Evolutionary conservation across 352 stramenopile species (phyloP).

Genomic region (Phytopythium mirpurense): DNA sequence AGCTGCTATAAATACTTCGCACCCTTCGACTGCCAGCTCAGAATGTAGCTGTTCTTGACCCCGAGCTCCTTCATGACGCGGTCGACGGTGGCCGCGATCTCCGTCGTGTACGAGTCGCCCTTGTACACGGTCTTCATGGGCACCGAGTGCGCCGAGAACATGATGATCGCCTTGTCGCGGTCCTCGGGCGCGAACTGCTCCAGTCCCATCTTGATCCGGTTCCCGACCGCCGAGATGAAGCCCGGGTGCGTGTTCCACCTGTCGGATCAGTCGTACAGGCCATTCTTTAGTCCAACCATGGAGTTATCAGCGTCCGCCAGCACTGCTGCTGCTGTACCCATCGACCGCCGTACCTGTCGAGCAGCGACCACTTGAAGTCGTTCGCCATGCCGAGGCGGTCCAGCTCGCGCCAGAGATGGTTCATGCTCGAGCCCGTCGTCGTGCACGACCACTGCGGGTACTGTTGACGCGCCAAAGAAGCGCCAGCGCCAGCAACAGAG

Average conservation of each 20-base stretch:
- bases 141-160: slow-evolving; percentile 89
- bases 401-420: slow-evolving; percentile 83
- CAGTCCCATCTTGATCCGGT: slow-evolving; percentile 91
- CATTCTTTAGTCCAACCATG: too few relatives aligned
- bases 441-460: slow-evolving; percentile 99
- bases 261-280: slow-evolving; percentile 20
- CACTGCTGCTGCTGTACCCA: too few relatives aligned
- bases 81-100: slow-evolving; percentile 72
- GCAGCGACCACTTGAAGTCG: slow-evolving; percentile 80
- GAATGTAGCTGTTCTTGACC: slow-evolving; percentile 74
- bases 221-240: slow-evolving; percentile 92
- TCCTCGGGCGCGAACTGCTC: slow-evolving; percentile 88
- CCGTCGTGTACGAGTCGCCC: slow-evolving; percentile 84
- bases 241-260: slow-evolving; percentile 95
- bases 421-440: slow-evolving; percentile 95
- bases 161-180: slow-evolving; percentile 86
- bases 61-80: slow-evolving; percentile 69
- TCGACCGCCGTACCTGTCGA: slow-evolving; percentile 35
- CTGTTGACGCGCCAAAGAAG: slow-evolving; percentile 9
- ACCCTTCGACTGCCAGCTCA: slow-evolving; percentile 95
- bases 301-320: too few relatives aligned
- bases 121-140: slow-evolving; percentile 89
- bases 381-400: slow-evolving; percentile 86
- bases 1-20: too few relatives aligned
- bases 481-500: not conserved